A percentile compares a stretch with the other conserved stretches of the same genome.
These are phyloP conservation scores for Dissophora globulifera DNA, from an alignment of 192 early-diverging fungal species.

Conservation along the genomic window DNA sequence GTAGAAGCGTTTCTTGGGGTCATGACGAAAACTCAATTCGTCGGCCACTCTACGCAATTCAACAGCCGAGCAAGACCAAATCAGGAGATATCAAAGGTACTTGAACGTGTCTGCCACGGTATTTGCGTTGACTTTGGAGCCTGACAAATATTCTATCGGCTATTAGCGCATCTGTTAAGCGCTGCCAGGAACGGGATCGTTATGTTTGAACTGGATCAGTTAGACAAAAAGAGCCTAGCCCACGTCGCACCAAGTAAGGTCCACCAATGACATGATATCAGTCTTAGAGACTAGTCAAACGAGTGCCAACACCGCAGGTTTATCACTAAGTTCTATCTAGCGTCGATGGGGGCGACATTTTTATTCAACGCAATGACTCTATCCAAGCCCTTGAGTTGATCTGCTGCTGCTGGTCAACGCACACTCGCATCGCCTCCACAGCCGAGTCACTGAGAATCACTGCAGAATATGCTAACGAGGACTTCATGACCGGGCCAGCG, in stretches of 20 bases:
- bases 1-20: conserved; percentile 15
- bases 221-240: conserved; percentile 17
- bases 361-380: conserved; percentile 6
- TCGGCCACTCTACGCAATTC: conserved; percentile 1
- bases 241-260: conserved; percentile 14
- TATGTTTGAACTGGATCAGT: conserved; percentile 17
- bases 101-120: not conserved
- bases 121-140: too few relatives aligned
- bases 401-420: conserved; percentile 42
- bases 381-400: conserved; percentile 2
- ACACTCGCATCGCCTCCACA: too few relatives aligned
- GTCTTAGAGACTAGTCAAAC: too few relatives aligned
- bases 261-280: not conserved
- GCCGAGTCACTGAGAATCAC: too few relatives aligned
- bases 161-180: conserved; percentile 5
- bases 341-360: conserved; percentile 13
- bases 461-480: not conserved
- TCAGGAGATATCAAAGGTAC: conserved; percentile 13
- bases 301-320: not conserved
- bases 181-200: conserved; percentile 20
- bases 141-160: not conserved
- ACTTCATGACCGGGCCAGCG: not conserved
- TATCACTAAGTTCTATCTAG: conserved; percentile 9
- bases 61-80: not conserved
- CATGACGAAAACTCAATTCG: conserved; percentile 15